Base-by-base conservation (phyloP, 2,329 filamentous ascomycete genomes). In the Pyrenochaeta sp. region DNA sequence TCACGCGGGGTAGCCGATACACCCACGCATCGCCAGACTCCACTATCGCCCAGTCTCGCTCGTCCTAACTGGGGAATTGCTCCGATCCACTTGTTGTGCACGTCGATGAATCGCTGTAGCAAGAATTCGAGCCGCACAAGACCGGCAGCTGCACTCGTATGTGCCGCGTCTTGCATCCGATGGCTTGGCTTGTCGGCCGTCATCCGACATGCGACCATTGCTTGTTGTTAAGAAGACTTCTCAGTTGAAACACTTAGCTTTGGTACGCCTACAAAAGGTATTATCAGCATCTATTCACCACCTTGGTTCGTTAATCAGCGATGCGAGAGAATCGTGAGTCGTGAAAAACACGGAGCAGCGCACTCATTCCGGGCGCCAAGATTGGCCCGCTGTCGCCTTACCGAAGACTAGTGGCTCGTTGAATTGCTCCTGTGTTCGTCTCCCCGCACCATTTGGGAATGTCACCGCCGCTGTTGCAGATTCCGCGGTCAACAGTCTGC, bases 1-100 rank as follows among this genome's bases (percentile, higher is more conserved):
- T 46, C 49, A 61, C 58, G 61, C 58, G 61, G 61, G 61, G 61
- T 64, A 61, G 19, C 13, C 55, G 12, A 19, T 27, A 52, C 39
- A 25, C 53, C 47, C 43, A 49, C 50, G 50, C 49, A 37, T 28
- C 42, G 52, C 43, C 28, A 45, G 30, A 54, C 52, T 53, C 61
- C 61, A 61, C 58, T 19, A 61, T 13, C 28, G 54, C 42, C 57
- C 37, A 53, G 54, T 49, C 52, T 56, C 47, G 10, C 45, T 22
- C 50, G 45, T 30, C 58, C 58, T 24, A 43, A 58, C n/a, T 55
- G 13, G 58, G 61, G 36, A 27, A 57, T 50, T 52, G 13, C 52
- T 61, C 61, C 61, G 61, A 32, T 46, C 34, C 27, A 30, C 42
- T 27, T 25, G 51, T 32, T 36, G 44, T 47, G 45, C 27, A 9